A percentile compares a stretch with the other conserved stretches of the same genome.
Conservation (phyloP, 176 grass and related monocot genomes). For the Ensete ventricosum region DNA sequence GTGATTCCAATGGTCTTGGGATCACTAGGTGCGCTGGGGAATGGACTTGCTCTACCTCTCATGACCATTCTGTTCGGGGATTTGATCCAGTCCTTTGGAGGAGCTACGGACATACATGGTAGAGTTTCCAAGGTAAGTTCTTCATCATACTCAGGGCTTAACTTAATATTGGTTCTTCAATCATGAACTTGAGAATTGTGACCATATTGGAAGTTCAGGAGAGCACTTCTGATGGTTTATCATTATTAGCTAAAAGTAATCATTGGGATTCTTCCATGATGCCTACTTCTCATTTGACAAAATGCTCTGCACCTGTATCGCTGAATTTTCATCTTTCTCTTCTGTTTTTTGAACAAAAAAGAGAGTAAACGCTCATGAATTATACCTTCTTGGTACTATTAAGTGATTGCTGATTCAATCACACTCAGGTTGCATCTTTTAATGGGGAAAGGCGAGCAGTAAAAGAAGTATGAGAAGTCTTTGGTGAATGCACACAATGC, state of each 20-base stretch:
- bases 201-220: not conserved
- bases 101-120: slow-evolving; percentile 35
- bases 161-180: no score
- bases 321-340: no score
- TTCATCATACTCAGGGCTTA: not conserved
- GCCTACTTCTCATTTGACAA: no score
- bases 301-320: not conserved
- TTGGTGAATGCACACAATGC: slow-evolving; percentile 63
- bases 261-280: no score
- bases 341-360: not conserved
- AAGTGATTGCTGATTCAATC: not conserved
- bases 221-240: not conserved
- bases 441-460: slow-evolving; percentile 80
- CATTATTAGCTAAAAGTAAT: no score
- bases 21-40: slow-evolving; percentile 59
- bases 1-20: slow-evolving; percentile 55
- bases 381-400: not conserved
- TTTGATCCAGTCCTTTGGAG: slow-evolving; percentile 78
- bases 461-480: slow-evolving; percentile 61
- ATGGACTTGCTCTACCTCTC: slow-evolving; percentile 73
- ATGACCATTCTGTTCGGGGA: slow-evolving; percentile 91
- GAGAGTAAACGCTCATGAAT: not conserved
- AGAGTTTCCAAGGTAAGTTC: slow-evolving; percentile 57
- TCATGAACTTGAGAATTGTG: no score
- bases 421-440: slow-evolving; percentile 78